Evolutionary conservation across 306 rosid species (phyloP).

Genomic region (Cicer judaicum): DNA sequence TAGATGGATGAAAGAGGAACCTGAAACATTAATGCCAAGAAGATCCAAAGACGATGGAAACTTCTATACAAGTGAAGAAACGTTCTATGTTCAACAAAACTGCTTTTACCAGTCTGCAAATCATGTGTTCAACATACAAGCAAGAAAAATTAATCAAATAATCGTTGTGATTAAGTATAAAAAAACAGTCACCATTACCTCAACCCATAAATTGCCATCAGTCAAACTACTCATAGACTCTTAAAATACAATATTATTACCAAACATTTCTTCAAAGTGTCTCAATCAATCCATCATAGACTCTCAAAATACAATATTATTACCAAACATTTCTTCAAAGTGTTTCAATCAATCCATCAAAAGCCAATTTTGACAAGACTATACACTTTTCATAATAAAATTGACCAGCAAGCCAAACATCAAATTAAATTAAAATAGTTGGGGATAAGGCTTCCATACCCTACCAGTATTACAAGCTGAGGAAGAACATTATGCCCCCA

Average conservation of each 20-base stretch:
- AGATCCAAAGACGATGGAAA: conserved; percentile 98
- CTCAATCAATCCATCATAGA: neutral
- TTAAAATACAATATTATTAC: conserved; percentile 14
- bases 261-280: neutral
- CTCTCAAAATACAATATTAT: conserved; percentile 12
- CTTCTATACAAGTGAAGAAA: conserved; percentile 90
- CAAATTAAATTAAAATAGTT: neutral
- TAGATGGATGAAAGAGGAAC: conserved; percentile 47
- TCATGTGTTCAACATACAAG: conserved; percentile 25
- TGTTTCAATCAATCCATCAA: neutral
- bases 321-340: neutral
- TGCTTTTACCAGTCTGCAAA: conserved; percentile 92
- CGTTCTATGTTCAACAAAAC: conserved; percentile 95
- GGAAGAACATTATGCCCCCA: conserved; percentile 5
- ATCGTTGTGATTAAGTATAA: conserved; percentile 25
- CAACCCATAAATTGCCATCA: conserved; percentile 11
- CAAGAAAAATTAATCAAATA: neutral
- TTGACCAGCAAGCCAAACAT: conserved; percentile 7
- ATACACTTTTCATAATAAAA: neutral
- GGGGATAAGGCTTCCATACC: conserved; percentile 10
- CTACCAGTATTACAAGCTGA: neutral
- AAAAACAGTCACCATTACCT: conserved; percentile 4
- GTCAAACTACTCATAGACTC: conserved; percentile 6
- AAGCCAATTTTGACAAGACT: conserved; percentile 4
- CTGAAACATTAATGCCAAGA: conserved; percentile 95